Percentiles rank a stretch among this genome's conserved stretches.
Conservation (phyloP, 441 rosid genomes). For the Viola pubescens region DNA sequence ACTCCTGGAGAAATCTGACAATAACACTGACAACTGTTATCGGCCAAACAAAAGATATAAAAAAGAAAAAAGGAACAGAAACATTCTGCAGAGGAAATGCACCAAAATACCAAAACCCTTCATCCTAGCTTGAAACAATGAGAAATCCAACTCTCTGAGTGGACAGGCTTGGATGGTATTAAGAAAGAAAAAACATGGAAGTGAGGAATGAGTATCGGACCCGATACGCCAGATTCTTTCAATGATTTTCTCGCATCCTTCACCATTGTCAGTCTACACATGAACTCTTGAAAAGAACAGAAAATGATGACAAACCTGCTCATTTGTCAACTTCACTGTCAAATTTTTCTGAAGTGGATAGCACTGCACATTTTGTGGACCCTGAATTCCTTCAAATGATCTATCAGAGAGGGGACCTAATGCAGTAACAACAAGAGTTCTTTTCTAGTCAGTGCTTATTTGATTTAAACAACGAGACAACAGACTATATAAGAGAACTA, state of each 20-base stretch:
- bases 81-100: background rate
- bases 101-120: too few relatives aligned
- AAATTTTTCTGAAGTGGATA: constrained; percentile 77
- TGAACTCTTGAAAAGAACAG: background rate
- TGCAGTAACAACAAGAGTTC: constrained; percentile 20
- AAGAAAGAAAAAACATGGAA: too few relatives aligned
- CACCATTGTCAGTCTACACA: too few relatives aligned
- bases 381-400: constrained; percentile 42
- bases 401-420: constrained; percentile 45
- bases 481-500: background rate
- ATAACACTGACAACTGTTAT: constrained; percentile 6
- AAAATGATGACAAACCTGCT: constrained; percentile 50
- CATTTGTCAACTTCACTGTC: constrained; percentile 58
- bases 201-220: too few relatives aligned
- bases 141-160: too few relatives aligned
- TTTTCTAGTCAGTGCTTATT: background rate
- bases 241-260: too few relatives aligned
- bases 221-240: too few relatives aligned
- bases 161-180: too few relatives aligned
- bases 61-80: background rate
- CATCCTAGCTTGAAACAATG: too few relatives aligned
- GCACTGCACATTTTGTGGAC: constrained; percentile 63
- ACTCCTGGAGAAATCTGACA: constrained; percentile 77
- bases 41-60: background rate
- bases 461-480: background rate